Conservation (phyloP, 352 stramenopile genomes). For the Globisporangium polare region DNA sequence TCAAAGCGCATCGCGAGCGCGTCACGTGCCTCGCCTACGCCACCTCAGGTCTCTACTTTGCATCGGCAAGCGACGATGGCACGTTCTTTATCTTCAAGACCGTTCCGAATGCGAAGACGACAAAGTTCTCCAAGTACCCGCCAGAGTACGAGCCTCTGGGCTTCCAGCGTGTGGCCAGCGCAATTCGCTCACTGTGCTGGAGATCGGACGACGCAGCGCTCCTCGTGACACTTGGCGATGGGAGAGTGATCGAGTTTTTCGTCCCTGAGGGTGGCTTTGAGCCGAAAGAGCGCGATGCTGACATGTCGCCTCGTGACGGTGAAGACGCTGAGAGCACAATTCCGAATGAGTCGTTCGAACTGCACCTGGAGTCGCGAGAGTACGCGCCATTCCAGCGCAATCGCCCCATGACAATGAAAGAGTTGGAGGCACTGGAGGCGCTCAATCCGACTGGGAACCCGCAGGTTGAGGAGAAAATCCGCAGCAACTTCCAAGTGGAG, state of each 20-base stretch:
- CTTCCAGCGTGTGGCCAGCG: conserved; percentile 49
- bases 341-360: conserved; percentile 47
- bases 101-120: conserved; percentile 40
- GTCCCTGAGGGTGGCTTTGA: conserved; percentile 30
- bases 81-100: conserved; percentile 88
- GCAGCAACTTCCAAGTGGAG: conserved; percentile 47
- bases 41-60: conserved; percentile 63
- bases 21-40: conserved; percentile 75
- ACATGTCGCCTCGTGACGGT: conserved; percentile 12
- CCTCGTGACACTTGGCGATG: conserved; percentile 56
- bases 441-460: conserved; percentile 36
- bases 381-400: conserved; percentile 42
- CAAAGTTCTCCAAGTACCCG: conserved; percentile 48
- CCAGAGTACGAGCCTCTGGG: conserved; percentile 71
- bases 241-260: conserved; percentile 66
- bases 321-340: conserved; percentile 18
- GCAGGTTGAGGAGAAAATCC: conserved; percentile 44
- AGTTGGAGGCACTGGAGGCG: conserved; percentile 42
- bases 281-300: background rate
- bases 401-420: conserved; percentile 42
- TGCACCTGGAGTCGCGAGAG: conserved; percentile 36
- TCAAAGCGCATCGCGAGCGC: conserved; percentile 86
- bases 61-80: conserved; percentile 67
- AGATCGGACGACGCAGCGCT: conserved; percentile 61
- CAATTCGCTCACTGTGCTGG: conserved; percentile 54